Percentiles rank a stretch among this genome's conserved stretches.
Conservation (phyloP, 805 yeast species). For the Candida vartiovaarae region DNA sequence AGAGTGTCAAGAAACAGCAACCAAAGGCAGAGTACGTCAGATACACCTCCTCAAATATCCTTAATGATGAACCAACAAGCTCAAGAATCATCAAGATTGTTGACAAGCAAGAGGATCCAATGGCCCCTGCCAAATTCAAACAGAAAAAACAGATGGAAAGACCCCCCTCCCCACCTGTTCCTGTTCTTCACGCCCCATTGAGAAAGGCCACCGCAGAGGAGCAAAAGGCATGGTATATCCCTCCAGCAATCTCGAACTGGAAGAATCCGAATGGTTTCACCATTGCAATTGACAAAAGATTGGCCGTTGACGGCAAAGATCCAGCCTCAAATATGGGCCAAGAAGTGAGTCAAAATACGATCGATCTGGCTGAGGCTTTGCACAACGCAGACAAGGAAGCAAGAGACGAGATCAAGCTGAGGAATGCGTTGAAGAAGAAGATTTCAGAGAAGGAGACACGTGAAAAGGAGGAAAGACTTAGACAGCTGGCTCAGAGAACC, state of each 20-base stretch:
- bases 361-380: constrained; percentile 62
- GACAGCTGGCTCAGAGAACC: constrained; percentile 43
- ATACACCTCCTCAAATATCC: constrained; percentile 35
- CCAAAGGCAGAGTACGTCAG: constrained; percentile 37
- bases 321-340: constrained; percentile 26
- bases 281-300: constrained; percentile 69
- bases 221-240: constrained; percentile 77
- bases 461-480: constrained; percentile 44
- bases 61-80: constrained; percentile 24
- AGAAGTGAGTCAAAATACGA: constrained; percentile 50
- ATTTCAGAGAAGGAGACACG: constrained; percentile 42
- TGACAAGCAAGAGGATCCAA: constrained; percentile 69
- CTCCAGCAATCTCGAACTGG: constrained; percentile 92
- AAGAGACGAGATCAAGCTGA: constrained; percentile 44
- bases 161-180: constrained; percentile 64
- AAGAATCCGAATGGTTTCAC: constrained; percentile 89
- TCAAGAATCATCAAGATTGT: constrained; percentile 56
- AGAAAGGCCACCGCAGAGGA: constrained; percentile 58
- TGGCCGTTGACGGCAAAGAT: constrained; percentile 41
- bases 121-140: constrained; percentile 75
- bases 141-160: constrained; percentile 63
- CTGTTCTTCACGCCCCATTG: constrained; percentile 50
- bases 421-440: constrained; percentile 42
- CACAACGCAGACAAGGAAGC: constrained; percentile 59
- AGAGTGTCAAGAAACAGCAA: constrained; percentile 20